phyloP scores from a whole-genome alignment of 352 stramenopile species.

The Pythium sp. region DNA sequence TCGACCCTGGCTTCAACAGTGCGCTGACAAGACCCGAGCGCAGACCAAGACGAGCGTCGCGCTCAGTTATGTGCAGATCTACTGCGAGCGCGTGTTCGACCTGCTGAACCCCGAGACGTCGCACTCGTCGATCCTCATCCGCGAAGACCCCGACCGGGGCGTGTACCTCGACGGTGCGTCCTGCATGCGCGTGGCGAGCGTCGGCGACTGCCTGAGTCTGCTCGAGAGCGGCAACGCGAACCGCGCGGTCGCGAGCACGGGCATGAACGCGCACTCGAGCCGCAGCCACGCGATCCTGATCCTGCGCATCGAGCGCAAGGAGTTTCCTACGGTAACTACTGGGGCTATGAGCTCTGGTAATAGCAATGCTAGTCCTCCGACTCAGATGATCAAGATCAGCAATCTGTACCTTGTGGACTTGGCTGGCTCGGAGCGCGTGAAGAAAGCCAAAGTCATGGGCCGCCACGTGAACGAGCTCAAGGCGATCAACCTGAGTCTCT shows the following conservation, averaged over 20 bases:
- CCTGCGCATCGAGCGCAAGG: conserved; percentile 75
- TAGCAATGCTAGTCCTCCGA: not conserved
- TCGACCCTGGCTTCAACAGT: not conserved
- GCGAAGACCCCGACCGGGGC: conserved; percentile 56
- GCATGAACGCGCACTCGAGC: conserved; percentile 87
- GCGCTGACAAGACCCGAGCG: conserved; percentile 27
- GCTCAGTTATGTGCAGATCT: conserved; percentile 78
- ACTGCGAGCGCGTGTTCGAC: conserved; percentile 79
- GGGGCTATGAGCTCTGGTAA: too few relatives aligned
- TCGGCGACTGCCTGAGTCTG: conserved; percentile 44
- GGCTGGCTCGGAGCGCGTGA: conserved; percentile 70
- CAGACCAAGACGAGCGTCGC: conserved; percentile 43
- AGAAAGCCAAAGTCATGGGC: conserved; percentile 55
- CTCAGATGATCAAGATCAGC: conserved; percentile 51
- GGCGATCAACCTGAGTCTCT: conserved; percentile 73
- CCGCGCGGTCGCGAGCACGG: conserved; percentile 74
- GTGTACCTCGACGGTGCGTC: conserved; percentile 68
- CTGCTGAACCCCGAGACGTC: conserved; percentile 45
- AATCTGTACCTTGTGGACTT: conserved; percentile 69
- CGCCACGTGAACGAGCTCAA: conserved; percentile 67
- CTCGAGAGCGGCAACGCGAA: conserved; percentile 56
- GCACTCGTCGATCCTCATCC: conserved; percentile 48
- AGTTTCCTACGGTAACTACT: conserved; percentile 19
- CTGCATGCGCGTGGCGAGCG: conserved; percentile 35
- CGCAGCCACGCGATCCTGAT: conserved; percentile 87